Percentiles rank a stretch among this genome's conserved stretches.
Conservation (phyloP, 108 stramenopile species). For the Fragilariopsis cylindrus region DNA sequence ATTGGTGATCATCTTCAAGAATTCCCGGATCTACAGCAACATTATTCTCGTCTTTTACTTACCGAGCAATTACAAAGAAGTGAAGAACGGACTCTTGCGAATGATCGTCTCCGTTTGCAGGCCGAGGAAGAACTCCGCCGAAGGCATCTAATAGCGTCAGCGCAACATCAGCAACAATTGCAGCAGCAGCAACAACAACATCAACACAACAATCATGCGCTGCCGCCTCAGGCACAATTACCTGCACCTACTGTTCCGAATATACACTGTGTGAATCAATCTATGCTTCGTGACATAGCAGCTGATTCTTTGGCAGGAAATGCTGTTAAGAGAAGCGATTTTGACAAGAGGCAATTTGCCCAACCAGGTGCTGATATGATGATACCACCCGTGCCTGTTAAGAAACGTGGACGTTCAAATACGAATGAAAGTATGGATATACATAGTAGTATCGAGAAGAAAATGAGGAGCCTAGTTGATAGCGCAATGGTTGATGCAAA, state of each 20-base stretch:
- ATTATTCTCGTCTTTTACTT: conserved; percentile 36
- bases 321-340: conserved; percentile 30
- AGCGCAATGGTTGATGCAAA: not conserved
- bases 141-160: conserved; percentile 16
- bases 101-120: conserved; percentile 26
- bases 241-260: not conserved
- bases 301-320: conserved; percentile 33
- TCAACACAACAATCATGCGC: not conserved
- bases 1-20: conserved; percentile 40
- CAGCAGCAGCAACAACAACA: conserved; percentile 8
- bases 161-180: conserved; percentile 4
- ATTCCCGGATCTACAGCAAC: conserved; percentile 42
- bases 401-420: conserved; percentile 22
- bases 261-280: conserved; percentile 9
- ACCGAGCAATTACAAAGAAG: conserved; percentile 28
- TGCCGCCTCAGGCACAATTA: conserved; percentile 1
- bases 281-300: conserved; percentile 33
- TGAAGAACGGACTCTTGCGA: conserved; percentile 12
- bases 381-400: not conserved
- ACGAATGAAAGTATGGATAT: conserved; percentile 22
- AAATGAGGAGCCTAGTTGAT: conserved; percentile 8
- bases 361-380: conserved; percentile 16
- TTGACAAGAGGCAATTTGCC: conserved; percentile 30
- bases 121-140: conserved; percentile 32
- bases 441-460: not conserved